Evolutionary conservation across 164 flowering plant genomes (phyloP).

Genomic region (Echeveria elegans): DNA sequence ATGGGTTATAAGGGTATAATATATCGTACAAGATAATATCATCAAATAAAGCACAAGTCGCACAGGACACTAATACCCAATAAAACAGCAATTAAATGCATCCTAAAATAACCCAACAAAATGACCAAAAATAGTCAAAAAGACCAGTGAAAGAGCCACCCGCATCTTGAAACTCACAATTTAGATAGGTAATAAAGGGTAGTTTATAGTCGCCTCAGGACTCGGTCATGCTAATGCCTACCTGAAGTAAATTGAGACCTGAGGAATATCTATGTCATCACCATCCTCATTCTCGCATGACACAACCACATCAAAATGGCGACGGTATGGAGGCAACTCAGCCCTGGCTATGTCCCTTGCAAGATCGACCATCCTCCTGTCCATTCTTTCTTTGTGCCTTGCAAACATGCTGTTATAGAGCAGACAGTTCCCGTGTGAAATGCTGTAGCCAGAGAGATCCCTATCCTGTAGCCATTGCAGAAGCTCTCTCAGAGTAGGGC

Average conservation of each 20-base stretch:
- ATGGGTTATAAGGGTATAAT: no score
- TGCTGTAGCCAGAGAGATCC: slow-evolving; percentile 78
- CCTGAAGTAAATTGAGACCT: slow-evolving; percentile 57
- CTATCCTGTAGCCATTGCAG: slow-evolving; percentile 62
- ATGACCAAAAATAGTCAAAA: no score
- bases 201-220: neutral
- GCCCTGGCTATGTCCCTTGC: slow-evolving; percentile 62
- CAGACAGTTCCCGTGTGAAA: slow-evolving; percentile 72
- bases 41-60: no score
- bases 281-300: slow-evolving; percentile 86
- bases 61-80: no score
- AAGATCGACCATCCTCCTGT: slow-evolving; percentile 57
- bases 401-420: slow-evolving; percentile 77
- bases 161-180: no score
- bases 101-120: no score
- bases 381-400: slow-evolving; percentile 62
- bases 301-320: slow-evolving; percentile 67
- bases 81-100: no score
- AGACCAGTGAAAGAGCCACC: no score
- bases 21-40: no score
- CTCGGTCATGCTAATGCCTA: slow-evolving; percentile 19
- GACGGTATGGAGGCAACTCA: slow-evolving; percentile 52
- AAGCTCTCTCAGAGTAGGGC: slow-evolving; percentile 62
- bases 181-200: neutral
- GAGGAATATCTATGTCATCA: slow-evolving; percentile 76